These are phyloP conservation scores for Solanum hybrid DNA, from an alignment of 305 asterid species.

Conservation along the genomic window DNA sequence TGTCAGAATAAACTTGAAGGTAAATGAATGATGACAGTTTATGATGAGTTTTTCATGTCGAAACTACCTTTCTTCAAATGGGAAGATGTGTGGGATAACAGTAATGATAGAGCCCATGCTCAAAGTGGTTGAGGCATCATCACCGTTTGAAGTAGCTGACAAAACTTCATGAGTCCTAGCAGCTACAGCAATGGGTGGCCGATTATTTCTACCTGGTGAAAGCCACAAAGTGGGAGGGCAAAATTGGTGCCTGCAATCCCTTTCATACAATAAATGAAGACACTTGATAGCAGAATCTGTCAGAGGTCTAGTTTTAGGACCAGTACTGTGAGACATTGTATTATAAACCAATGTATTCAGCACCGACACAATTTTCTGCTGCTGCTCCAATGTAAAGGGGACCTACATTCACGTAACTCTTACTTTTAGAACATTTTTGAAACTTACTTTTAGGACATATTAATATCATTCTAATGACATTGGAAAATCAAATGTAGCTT, in stretches of 20 bases:
- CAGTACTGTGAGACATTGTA: slow-evolving; percentile 46
- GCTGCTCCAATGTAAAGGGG: slow-evolving; percentile 84
- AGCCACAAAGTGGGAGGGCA: slow-evolving; percentile 91
- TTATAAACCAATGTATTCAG: slow-evolving; percentile 74
- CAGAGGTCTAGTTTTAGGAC: slow-evolving; percentile 39
- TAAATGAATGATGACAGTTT: background rate
- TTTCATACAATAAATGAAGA: slow-evolving; percentile 86
- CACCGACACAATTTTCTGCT: slow-evolving; percentile 58
- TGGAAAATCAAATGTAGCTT: background rate
- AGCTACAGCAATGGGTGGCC: slow-evolving; percentile 89
- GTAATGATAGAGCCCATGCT: slow-evolving; percentile 66
- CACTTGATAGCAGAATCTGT: slow-evolving; percentile 77
- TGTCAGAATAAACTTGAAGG: background rate
- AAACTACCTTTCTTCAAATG: slow-evolving; percentile 85
- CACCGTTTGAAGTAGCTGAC: slow-evolving; percentile 30
- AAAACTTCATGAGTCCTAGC: slow-evolving; percentile 77
- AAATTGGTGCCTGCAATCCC: slow-evolving; percentile 86
- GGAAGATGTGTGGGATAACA: slow-evolving; percentile 80
- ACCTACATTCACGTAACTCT: slow-evolving; percentile 33
- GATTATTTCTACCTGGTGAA: slow-evolving; percentile 75
- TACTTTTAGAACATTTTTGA: background rate
- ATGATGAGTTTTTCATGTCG: slow-evolving; percentile 1
- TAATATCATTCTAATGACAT: background rate
- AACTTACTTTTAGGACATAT: background rate
- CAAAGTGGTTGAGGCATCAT: slow-evolving; percentile 43